Evolutionary conservation across 2,329 filamentous ascomycete genomes (phyloP), one percentile per base, ranked within the genome.

Genomic region (Botryotinia narcissicola): DNA sequence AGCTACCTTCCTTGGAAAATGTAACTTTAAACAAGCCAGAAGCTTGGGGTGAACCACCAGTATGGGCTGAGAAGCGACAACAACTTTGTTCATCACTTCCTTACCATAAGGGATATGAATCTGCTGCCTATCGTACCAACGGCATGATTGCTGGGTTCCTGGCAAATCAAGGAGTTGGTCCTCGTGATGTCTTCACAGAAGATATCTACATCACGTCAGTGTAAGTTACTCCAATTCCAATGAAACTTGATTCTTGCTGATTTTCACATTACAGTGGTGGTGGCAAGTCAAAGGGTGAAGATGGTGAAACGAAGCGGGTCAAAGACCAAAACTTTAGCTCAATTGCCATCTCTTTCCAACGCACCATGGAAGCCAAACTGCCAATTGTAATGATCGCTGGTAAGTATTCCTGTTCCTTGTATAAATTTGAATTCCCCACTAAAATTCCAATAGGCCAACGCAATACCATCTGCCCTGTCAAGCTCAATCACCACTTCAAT

Each of bases 191-290:
- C 67, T 86, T 92, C 29, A 86, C 87, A 48, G 83, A 85, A 1
- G 86, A 92, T 71, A 83, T 93, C 4, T 84, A 93, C 48, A 90
- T 94, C 67, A 87, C 89, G 7, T 85, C 88, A 71, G 83, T 90
- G 89, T 90, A 82, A 81, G 87, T 83, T 20, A 9, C 42, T 29
- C 74, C 46, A 42, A 32, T 4, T 25, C 9, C 63, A 12, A 32
- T 20, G n/a, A 54, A 3, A 8, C 3, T n/a, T 29, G 20, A 20
- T 22, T n/a, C 29, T 62, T 42, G 64, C 73, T 78, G 71, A 77
- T 77, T 77, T 79, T 37, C 14, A 48, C 77, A 57, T 29, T 37
- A 60, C 51, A 87, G 86, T 32, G 89, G 89, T 16, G 90, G 90
- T 22, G 85, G 87, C 1, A 85, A 86, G 74, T 78, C 79, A 10